These are phyloP conservation scores for Scleroderma citrinum DNA, from an alignment of 768 basidiomycete genomes.

Conservation along the genomic window DNA sequence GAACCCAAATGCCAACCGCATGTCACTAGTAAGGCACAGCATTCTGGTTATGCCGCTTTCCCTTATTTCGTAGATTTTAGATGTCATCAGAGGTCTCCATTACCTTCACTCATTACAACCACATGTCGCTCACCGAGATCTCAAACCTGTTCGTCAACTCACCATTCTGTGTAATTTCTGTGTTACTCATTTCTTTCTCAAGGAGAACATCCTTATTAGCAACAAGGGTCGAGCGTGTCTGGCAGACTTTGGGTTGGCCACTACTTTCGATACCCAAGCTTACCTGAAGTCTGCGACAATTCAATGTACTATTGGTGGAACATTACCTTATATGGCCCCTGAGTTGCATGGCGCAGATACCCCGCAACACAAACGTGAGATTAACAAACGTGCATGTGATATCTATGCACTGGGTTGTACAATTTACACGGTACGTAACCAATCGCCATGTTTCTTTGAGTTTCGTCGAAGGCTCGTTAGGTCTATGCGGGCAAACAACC, in stretches of 20 bases:
- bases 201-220: slow-evolving; percentile 46
- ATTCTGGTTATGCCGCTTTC: not conserved
- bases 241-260: slow-evolving; percentile 43
- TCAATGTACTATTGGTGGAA: slow-evolving; percentile 10
- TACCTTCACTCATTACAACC: slow-evolving; percentile 38
- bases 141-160: slow-evolving; percentile 23
- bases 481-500: slow-evolving; percentile 13
- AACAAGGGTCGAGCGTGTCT: slow-evolving; percentile 37
- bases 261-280: slow-evolving; percentile 12
- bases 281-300: slow-evolving; percentile 7
- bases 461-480: slow-evolving; percentile 2
- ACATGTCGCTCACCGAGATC: slow-evolving; percentile 29
- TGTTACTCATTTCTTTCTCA: slow-evolving; percentile 7
- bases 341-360: slow-evolving; percentile 11
- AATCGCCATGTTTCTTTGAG: not conserved
- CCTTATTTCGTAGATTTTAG: slow-evolving; percentile 30
- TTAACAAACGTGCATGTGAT: slow-evolving; percentile 30
- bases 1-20: slow-evolving; percentile 19
- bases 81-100: slow-evolving; percentile 37
- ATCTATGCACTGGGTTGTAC: slow-evolving; percentile 39
- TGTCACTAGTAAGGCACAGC: slow-evolving; percentile 26
- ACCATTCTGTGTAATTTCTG: not conserved
- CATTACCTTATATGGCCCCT: slow-evolving; percentile 20
- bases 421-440: slow-evolving; percentile 30
- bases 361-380: slow-evolving; percentile 1